Base-by-base conservation (phyloP, 2,329 filamentous ascomycete species). In the Pseudopithomyces chartarum region DNA sequence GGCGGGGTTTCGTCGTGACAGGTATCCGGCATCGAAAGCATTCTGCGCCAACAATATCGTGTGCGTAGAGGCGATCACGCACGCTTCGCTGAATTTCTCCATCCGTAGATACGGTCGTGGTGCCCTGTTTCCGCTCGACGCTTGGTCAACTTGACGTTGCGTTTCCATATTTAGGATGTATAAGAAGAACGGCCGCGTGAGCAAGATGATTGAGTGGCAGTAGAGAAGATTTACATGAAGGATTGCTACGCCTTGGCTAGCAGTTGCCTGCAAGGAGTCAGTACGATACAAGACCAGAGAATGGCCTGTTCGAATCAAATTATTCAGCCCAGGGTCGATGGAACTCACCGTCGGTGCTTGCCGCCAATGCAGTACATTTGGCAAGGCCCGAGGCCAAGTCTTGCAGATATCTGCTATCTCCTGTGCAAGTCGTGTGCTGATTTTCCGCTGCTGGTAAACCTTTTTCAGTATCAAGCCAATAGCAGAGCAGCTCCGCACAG, bases 101-200 rank as follows among this genome's bases (percentile, higher is more conserved):
- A 87, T 77, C 8, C 74, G 69, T 8, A 71, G 54, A 38, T 68
- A 71, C 7, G 71, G 69, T 23, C 71, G 58, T 19, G 67, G 69
- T 3, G 62, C 66, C 46, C 65, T 61, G 11, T 54, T 50, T 17
- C 66, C 65, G 8, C 65, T 64, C 17, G 61, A 54, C 3, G 56
- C 54, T 52, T 73, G 68, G 29, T 63, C 69, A 33, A 65, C 61
- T 36, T 73, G 69, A 13, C 72, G 69, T 59, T 78, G 77, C 3
- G 75, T 73, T 48, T 78, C 73, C 13, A 73, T 69, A 51, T 79
- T 84, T 39, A 87, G 77, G 12, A 86, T 78, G 55, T 82, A 84
- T 13, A 88, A 73, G 56, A 89, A 86, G 67, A 89, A 89, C 0
- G 87, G 87, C 26, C 87, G 79, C 1, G 85, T 87, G 1, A 90